A percentile compares a stretch with the other conserved stretches of the same genome.
Evolutionary conservation across 805 yeast genomes (phyloP).

Genomic region (Zygoascus bituminiphila): DNA sequence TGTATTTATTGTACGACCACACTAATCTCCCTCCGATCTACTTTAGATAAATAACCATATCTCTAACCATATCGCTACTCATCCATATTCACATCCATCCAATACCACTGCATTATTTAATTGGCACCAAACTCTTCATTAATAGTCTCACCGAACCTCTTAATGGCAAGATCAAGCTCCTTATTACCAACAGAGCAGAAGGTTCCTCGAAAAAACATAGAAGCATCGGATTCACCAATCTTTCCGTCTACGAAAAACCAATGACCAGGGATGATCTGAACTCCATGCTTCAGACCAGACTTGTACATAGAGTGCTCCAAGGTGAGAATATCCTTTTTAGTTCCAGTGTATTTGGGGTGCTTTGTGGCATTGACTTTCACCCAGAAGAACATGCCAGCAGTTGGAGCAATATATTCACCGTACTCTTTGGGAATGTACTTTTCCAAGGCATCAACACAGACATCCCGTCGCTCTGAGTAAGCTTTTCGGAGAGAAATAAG

Average conservation of each 20-base stretch:
- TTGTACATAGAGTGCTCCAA: slow-evolving; percentile 30
- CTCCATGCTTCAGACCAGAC: slow-evolving; percentile 27
- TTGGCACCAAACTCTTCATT: slow-evolving; percentile 9
- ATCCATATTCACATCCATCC: no score
- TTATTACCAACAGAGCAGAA: slow-evolving; percentile 35
- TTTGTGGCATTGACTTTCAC: slow-evolving; percentile 43
- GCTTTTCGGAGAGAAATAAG: slow-evolving; percentile 62
- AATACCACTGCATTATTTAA: no score
- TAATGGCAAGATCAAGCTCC: slow-evolving; percentile 27
- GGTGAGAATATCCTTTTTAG: slow-evolving; percentile 20
- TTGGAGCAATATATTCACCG: slow-evolving; percentile 34
- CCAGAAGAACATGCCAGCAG: slow-evolving; percentile 49
- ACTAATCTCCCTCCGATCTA: no score
- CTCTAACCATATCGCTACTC: no score
- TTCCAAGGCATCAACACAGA: slow-evolving; percentile 66
- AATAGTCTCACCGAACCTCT: slow-evolving; percentile 29
- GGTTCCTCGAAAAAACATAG: slow-evolving; percentile 36
- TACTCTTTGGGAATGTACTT: slow-evolving; percentile 43
- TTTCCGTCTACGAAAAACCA: slow-evolving; percentile 31
- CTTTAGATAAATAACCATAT: no score
- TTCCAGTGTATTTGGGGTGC: slow-evolving; percentile 38
- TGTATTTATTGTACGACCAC: neutral
- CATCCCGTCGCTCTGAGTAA: slow-evolving; percentile 83
- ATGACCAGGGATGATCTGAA: slow-evolving; percentile 34
- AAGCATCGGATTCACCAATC: slow-evolving; percentile 23